Percentiles rank a stretch among this genome's conserved stretches.
Conservation (phyloP, 768 basidiomycete species). For the Roridomyces roridus region DNA sequence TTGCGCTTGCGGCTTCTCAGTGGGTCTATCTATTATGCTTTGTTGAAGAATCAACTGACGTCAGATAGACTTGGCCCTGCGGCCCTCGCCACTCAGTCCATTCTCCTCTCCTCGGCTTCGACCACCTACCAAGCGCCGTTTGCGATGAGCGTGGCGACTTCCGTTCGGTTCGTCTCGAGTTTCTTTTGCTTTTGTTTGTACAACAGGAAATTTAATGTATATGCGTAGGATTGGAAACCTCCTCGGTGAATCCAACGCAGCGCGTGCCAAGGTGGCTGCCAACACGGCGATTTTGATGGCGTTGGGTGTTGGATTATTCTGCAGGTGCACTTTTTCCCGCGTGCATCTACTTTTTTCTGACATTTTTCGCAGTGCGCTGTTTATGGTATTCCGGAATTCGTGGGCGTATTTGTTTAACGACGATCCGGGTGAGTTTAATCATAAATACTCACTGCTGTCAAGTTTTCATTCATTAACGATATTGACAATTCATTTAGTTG, state of each 20-base stretch:
- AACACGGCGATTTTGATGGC: constrained; percentile 71
- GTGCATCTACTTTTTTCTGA: background rate
- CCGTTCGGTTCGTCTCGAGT: constrained; percentile 68
- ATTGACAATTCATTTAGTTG: constrained; percentile 41
- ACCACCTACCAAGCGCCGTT: constrained; percentile 86
- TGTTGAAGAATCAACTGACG: no score
- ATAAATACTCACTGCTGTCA: background rate
- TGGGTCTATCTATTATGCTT: constrained; percentile 37
- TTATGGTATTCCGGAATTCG: constrained; percentile 63
- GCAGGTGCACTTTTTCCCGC: constrained; percentile 52
- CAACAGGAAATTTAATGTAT: background rate
- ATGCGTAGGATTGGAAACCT: constrained; percentile 82
- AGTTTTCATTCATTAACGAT: constrained; percentile 2
- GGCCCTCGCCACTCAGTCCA: constrained; percentile 86
- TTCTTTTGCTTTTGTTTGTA: background rate
- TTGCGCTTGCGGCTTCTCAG: constrained; percentile 63
- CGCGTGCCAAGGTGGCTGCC: constrained; percentile 74
- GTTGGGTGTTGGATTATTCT: constrained; percentile 65
- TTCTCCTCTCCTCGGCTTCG: constrained; percentile 78
- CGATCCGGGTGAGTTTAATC: constrained; percentile 54
- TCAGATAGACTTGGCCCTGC: constrained; percentile 72
- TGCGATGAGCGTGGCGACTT: constrained; percentile 80
- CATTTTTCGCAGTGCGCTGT: constrained; percentile 47
- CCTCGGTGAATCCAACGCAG: constrained; percentile 78
- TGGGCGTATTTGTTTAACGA: constrained; percentile 82